Percentiles rank a stretch among this genome's conserved stretches.
phyloP scores from a whole-genome alignment of 345 rosid genomes.

The Kandelia obovata region DNA sequence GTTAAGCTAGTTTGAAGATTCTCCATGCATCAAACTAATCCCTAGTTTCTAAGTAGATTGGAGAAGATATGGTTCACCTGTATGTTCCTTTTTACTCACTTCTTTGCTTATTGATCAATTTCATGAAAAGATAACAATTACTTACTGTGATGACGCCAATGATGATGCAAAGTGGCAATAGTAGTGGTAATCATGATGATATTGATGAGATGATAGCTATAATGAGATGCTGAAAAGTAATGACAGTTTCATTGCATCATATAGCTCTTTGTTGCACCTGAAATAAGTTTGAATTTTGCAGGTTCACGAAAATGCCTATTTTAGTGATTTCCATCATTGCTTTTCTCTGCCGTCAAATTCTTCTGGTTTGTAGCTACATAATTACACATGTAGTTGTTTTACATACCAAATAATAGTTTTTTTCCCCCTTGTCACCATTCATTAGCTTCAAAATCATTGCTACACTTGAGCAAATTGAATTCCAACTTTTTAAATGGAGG shows the following conservation, averaged over 20 bases:
- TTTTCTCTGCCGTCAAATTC: slow-evolving; percentile 74
- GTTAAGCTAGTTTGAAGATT: too few relatives aligned
- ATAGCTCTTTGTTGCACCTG: slow-evolving; percentile 11
- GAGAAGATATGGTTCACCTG: too few relatives aligned
- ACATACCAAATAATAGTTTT: neutral
- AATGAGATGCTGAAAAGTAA: too few relatives aligned
- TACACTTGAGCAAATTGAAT: neutral
- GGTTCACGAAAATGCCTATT: slow-evolving; percentile 97
- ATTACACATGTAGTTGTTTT: neutral
- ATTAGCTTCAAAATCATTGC: neutral
- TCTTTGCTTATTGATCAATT: too few relatives aligned
- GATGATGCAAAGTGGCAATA: too few relatives aligned
- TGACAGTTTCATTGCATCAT: neutral
- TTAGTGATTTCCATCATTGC: slow-evolving; percentile 90
- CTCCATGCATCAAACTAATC: too few relatives aligned
- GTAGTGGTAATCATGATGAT: too few relatives aligned
- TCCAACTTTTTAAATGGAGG: neutral
- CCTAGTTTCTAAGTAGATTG: too few relatives aligned
- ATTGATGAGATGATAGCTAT: too few relatives aligned
- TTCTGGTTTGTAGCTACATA: slow-evolving; percentile 42
- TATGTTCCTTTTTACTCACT: too few relatives aligned
- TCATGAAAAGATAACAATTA: too few relatives aligned
- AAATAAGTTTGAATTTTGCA: slow-evolving; percentile 30
- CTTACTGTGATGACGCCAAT: too few relatives aligned
- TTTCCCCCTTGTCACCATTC: neutral